Evolutionary conservation across 169 alveolate species (phyloP).

Genomic region (Babesia bigemina): DNA sequence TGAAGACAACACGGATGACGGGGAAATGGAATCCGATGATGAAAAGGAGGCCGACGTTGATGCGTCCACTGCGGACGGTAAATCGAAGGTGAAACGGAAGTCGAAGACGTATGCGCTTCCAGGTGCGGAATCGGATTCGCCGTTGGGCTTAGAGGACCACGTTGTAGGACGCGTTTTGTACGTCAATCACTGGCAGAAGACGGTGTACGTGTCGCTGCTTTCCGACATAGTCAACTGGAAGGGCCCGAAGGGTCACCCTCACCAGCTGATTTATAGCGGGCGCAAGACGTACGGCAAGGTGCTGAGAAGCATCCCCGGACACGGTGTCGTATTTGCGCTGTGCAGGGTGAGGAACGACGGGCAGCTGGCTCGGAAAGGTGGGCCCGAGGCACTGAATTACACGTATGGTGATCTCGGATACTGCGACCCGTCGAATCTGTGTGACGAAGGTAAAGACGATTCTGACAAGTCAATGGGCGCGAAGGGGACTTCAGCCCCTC

Average conservation of each 20-base stretch:
- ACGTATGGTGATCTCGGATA: constrained; percentile 4
- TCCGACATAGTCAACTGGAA: constrained; percentile 53
- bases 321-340: constrained; percentile 42
- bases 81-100: not conserved
- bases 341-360: not conserved
- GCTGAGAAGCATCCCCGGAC: constrained; percentile 33
- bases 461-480: not conserved
- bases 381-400: constrained; percentile 6
- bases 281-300: constrained; percentile 51
- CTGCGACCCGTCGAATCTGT: constrained; percentile 16
- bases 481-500: not conserved
- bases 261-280: not conserved
- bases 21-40: not conserved
- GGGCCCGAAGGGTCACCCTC: constrained; percentile 58
- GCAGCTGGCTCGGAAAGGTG: not conserved
- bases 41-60: not conserved
- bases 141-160: constrained; percentile 29
- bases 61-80: not conserved
- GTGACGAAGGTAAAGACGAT: not conserved
- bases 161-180: constrained; percentile 47
- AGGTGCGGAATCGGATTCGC: not conserved
- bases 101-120: not conserved
- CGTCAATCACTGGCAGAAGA: constrained; percentile 50
- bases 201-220: constrained; percentile 41
- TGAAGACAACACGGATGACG: not conserved